Base-by-base conservation (phyloP, 805 yeast species). In the Yamadazyma insecticola region DNA sequence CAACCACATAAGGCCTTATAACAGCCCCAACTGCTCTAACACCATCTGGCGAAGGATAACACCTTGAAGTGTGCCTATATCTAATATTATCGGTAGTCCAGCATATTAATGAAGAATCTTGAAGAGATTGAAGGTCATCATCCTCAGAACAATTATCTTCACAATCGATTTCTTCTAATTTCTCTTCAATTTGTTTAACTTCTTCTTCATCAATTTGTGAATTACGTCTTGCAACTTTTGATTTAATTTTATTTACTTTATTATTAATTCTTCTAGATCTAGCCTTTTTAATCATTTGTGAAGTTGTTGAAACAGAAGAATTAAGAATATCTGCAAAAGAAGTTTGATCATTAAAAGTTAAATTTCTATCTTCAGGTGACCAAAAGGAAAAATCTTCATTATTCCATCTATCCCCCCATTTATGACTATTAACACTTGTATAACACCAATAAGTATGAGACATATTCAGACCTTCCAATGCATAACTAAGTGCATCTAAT, bases 381-480 rank as follows among this genome's bases (percentile, higher is more conserved):
- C 81, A 90, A 35, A 90, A 73, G 1, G 96, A 84, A 52, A 90
- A 80, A 55, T 90, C 97, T 51, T 90, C 98, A 43, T 87, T 78
- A 48, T 90, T 90, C 95, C 97, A 90, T 16, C 70, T 53, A 55
- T 90, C 98, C 0, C 98, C 98, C 80, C 84, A 78, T 49, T 73
- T 60, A 57, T 92, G 95, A 20, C 76, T 62, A 50, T 89, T 90
- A 24, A 65, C 60, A 5, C 80, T 64, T 21, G 83, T 72, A 53
- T 90, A 90, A 45, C 87, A 77, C 97, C 98, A 90, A 48, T 78
- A 75, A 3, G 95, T 79, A 53, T 78, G 87, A 26, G 82, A 75
- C 47, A 87, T 54, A 29, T 73, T 71, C 33, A 76, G 70, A 1
- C 80, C 80, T 52, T 92, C 97, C 25, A 90, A 58, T 0, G 92